Base-by-base conservation (phyloP, 768 basidiomycete genomes). In the Xerocomus spinulosus region DNA sequence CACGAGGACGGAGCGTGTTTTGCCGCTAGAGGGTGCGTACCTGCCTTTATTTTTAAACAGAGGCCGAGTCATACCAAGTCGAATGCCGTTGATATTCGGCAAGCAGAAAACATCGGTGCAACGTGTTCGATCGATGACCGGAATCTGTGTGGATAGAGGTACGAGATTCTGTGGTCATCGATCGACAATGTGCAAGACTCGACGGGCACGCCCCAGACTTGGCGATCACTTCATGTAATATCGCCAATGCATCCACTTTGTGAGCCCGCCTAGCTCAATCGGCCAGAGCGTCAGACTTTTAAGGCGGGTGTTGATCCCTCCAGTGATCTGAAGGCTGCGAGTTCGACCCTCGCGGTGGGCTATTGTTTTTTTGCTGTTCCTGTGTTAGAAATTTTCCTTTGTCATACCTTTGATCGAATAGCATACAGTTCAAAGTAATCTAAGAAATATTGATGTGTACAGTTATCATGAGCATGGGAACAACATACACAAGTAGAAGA, bases 341-440 rank as follows among this genome's bases (percentile, higher is more conserved):
- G 82, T 84, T 84, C 82, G 82, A 84, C 75, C 82, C 82, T 81
- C 82, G 82, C 82, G 82, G 80, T 82, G 82, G 82, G 81, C 82
- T 83, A 80, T 17, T 38, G 9, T 48, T 67, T 67, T 60, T 44
- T 29, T 1, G 26, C 18, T 8, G 30, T 29, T 13, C 8, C 15
- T 17, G 2, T 0, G 17, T 34, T 40, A 7, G 18, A 20, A 34
- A 12, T 38, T 13, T 17, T 0, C 4, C 1, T 3, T 18, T n/a
- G n/a, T n/a, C n/a, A n/a, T n/a, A n/a, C n/a, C n/a, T 28, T 48
- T 26, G 28, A 43, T n/a, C 26, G 47, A 37, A 51, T 43, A 48
- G 36, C 43, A 53, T 57, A 52, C 53, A 57, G 10, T 5, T 63
- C 32, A 43, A 42, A 46, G 50, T 49, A 54, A 43, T 62, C 57